Evolutionary conservation across 352 stramenopile species (phyloP).

Genomic region (Albugo candida): DNA sequence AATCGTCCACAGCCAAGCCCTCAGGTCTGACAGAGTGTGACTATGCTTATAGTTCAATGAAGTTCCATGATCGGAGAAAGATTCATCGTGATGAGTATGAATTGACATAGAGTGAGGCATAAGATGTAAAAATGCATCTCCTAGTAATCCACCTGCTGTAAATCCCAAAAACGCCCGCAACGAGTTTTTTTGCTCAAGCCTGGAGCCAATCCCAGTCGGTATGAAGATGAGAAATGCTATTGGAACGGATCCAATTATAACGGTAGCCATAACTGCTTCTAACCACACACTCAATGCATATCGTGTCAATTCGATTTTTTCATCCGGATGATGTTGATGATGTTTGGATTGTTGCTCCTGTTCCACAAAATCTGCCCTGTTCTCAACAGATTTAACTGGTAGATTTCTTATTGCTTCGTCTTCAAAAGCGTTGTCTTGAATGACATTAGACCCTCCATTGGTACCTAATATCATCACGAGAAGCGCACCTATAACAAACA

Average conservation of each 20-base stretch:
- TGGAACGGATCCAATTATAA: conserved; percentile 42
- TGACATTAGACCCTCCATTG: too few relatives aligned
- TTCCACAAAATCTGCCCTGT: too few relatives aligned
- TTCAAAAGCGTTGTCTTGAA: too few relatives aligned
- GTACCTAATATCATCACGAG: too few relatives aligned
- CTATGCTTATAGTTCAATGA: conserved; percentile 21
- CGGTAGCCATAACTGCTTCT: conserved; percentile 47
- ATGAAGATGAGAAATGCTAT: conserved; percentile 53
- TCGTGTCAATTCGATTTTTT: conserved; percentile 1
- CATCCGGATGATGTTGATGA: too few relatives aligned
- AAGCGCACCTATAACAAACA: neutral
- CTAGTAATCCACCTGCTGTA: conserved; percentile 67
- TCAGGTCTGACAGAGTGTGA: conserved; percentile 39
- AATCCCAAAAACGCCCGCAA: conserved; percentile 79
- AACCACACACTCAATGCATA: conserved; percentile 33
- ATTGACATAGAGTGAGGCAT: conserved; percentile 70
- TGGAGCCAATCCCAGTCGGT: conserved; percentile 26
- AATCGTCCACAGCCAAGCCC: conserved; percentile 59
- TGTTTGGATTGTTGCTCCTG: too few relatives aligned
- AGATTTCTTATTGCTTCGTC: too few relatives aligned
- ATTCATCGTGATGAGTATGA: conserved; percentile 8
- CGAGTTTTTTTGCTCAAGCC: conserved; percentile 38
- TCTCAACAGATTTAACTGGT: too few relatives aligned
- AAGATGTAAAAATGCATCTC: conserved; percentile 80
- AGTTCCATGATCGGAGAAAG: conserved; percentile 15